Evolutionary conservation across 75 land plant species (phyloP), one percentile per base, ranked within the genome.

Genomic region (Sequoiadendron giganteum): DNA sequence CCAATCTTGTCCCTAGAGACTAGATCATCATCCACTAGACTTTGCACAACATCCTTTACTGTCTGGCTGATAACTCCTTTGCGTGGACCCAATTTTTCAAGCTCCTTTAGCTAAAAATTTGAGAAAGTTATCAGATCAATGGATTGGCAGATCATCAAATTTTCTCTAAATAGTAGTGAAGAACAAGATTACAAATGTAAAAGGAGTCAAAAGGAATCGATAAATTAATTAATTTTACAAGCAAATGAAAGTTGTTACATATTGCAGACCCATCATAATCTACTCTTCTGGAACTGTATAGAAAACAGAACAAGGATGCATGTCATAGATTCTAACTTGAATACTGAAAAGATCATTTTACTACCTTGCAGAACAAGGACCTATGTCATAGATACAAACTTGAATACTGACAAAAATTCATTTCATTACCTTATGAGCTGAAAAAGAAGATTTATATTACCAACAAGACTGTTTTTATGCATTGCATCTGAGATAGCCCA

Each of bases 21-120:
- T 48, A 97, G 95, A 83, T 97, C 99, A 94, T 97, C 99, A 81
- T 96, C 97, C 85, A 97, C 99, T 42, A 97, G 73, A 92, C 94
- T 96, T 85, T 97, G 98, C 28, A 97, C 79, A 85, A 97, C 98
- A 93, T 97, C 99, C 89, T 97, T 97, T 85, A 97, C 99, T 38
- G 98, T 93, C 89, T 97, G 99, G 86, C 94, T 93, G 87, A 97
- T 94, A 2, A 97, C 99, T 32, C 99, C 99, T 90, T 96, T 97
- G 91, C 91, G 94, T 9, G 99, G 98, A 19, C 99, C 99, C 82
- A 93, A 88, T 86, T 96, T 97, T 90, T 97, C 99, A 86, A 97
- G 96, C 86, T 97, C 99, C 86, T 93, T 95, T 47, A 96, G 95
- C 99, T 97, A 88, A 76, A 90, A 76, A 83, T 13, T 48, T 49